Percentiles rank a stretch among this genome's conserved stretches.
Evolutionary conservation across 768 basidiomycete genomes (phyloP).

Genomic region (Mycena metata): DNA sequence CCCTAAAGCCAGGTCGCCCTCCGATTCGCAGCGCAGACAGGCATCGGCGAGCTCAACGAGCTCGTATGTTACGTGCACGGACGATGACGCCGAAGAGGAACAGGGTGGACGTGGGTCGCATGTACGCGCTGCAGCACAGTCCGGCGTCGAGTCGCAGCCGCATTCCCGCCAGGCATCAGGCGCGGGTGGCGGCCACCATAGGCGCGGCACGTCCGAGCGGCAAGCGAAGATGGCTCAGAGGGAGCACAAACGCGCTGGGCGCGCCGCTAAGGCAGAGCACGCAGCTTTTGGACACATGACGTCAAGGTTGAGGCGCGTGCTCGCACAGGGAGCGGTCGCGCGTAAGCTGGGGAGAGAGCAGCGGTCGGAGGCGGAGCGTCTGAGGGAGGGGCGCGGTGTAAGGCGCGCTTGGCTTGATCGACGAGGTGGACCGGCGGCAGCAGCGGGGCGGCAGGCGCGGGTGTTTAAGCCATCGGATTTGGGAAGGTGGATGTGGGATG

Average conservation of each 20-base stretch:
- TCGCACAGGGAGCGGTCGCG: constrained; percentile 20
- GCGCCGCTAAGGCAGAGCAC: constrained; percentile 30
- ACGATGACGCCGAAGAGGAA: neutral
- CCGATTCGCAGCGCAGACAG: too few species aligned
- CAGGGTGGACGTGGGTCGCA: constrained; percentile 16
- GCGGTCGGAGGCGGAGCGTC: constrained; percentile 28
- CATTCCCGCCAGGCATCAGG: constrained; percentile 3
- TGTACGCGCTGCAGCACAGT: constrained; percentile 23
- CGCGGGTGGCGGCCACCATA: neutral
- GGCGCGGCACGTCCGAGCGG: constrained; percentile 1
- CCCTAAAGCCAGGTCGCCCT: too few species aligned
- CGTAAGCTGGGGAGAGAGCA: constrained; percentile 16
- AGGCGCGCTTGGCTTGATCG: constrained; percentile 31
- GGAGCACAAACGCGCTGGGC: constrained; percentile 24
- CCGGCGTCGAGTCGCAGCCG: neutral
- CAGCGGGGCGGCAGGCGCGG: constrained; percentile 7
- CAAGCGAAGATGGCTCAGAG: constrained; percentile 9
- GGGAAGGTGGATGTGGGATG: constrained; percentile 25
- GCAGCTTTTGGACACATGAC: constrained; percentile 36
- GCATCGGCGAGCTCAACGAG: constrained; percentile 29
- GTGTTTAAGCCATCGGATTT: constrained; percentile 33
- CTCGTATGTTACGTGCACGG: constrained; percentile 36
- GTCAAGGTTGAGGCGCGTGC: constrained; percentile 22
- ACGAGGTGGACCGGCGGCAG: constrained; percentile 3
- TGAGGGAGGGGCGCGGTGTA: constrained; percentile 31